Base-by-base conservation (phyloP, 176 grass and related monocot genomes). In the Chrysopogon serrulatus region DNA sequence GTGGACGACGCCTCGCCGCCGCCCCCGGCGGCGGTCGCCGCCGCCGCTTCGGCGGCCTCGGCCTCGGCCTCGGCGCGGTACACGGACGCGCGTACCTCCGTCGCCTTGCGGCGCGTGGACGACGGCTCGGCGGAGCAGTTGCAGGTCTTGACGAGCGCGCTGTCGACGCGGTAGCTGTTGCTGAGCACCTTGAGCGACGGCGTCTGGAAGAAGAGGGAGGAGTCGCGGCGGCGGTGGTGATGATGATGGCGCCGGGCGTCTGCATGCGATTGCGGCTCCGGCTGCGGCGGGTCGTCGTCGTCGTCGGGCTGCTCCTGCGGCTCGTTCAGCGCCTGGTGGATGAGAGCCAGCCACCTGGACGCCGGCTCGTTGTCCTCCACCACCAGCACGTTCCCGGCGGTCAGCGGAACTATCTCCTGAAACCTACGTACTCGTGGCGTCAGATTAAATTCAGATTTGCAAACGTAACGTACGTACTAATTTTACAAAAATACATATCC, bases 371-470 rank as follows among this genome's bases (percentile, higher is more conserved):
- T 99, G 93, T 99, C 93, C 86, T 99, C 96, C 19, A 96, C 54
- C 6, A 99, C 91, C 35, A 96, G 82, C 91, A 99, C 93, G 54
- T 99, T 99, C 62, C 96, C 86, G 17, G 96, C 93, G 61, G 91
- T 96, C 79, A 99, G 78, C 43, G 96, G 96, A 24, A 99, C 96
- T 54, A 96, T 99, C 86, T 99, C 96, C 92, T 99, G 93, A 94
- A 99, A 96, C 89, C 96, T 99, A 82, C 77, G 63, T 23, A n/a
- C 71, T 16, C 4, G 33, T 5, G 36, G 2, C 68, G 35, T 79
- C 57, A 84, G 74, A 43, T 27, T 18, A 41, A 28, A 30, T 45
- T 62, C 59, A 62, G 59, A 62, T 24, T 28, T 61, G 59, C 57
- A 61, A 57, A 57, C 53, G 7, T 8, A 57, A 57, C 53, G 7